phyloP scores from a whole-genome alignment of 768 basidiomycete genomes.

The Hericium coralloides region DNA sequence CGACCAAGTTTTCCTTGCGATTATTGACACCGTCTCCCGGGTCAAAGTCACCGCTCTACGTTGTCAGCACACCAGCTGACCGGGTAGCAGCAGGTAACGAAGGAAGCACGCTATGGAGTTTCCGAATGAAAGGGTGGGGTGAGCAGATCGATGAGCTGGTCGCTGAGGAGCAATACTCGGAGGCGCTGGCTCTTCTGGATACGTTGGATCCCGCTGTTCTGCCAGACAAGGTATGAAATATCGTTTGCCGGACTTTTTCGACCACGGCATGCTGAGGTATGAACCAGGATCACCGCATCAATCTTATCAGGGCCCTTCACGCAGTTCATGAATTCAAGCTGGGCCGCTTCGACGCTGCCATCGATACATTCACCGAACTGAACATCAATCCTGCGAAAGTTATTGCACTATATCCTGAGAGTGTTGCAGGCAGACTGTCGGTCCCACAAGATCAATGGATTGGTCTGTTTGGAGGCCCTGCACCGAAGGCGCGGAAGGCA shows the following conservation, averaged over 20 bases:
- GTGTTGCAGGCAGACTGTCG: slow-evolving; percentile 69
- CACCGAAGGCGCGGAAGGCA: slow-evolving; percentile 18
- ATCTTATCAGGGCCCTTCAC: slow-evolving; percentile 59
- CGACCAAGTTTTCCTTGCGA: slow-evolving; percentile 43
- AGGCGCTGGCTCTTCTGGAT: slow-evolving; percentile 75
- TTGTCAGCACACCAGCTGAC: slow-evolving; percentile 71
- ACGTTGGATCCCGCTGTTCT: slow-evolving; percentile 50
- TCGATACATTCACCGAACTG: slow-evolving; percentile 80
- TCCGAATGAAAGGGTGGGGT: slow-evolving; percentile 64
- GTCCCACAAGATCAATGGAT: slow-evolving; percentile 70
- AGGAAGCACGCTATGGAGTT: slow-evolving; percentile 73
- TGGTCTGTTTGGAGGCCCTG: slow-evolving; percentile 72
- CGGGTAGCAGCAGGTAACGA: slow-evolving; percentile 52
- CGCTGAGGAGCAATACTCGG: slow-evolving; percentile 52
- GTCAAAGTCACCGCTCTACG: slow-evolving; percentile 45
- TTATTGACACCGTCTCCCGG: slow-evolving; percentile 52
- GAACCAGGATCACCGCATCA: slow-evolving; percentile 43
- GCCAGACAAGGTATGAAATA: slow-evolving; percentile 47
- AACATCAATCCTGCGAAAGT: slow-evolving; percentile 93
- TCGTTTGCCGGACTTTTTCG: too few species aligned
- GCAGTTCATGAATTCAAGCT: slow-evolving; percentile 71
- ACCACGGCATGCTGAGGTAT: not conserved
- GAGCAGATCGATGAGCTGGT: slow-evolving; percentile 84
- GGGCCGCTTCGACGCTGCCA: slow-evolving; percentile 64
- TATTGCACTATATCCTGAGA: slow-evolving; percentile 78